Evolutionary conservation across 106 monocot genomes (phyloP).

Genomic region (Dendrobium officinale): DNA sequence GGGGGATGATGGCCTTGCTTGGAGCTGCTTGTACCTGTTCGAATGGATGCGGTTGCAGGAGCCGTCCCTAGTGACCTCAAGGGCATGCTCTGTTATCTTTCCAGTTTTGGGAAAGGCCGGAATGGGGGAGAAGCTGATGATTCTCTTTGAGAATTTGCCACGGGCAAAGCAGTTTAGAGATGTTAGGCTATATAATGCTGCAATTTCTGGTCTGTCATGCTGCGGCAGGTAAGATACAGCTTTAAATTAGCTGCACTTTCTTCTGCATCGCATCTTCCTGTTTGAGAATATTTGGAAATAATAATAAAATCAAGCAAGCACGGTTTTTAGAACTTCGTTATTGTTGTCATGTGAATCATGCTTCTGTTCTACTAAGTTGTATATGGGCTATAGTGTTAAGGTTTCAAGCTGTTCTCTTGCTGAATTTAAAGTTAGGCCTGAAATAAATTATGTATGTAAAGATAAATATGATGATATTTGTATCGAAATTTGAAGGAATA

Average conservation of each 20-base stretch:
- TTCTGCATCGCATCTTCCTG: background rate
- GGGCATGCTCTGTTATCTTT: slow-evolving; percentile 49
- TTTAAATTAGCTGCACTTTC: background rate
- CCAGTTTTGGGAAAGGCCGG: slow-evolving; percentile 46
- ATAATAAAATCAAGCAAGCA: background rate
- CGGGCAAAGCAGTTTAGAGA: slow-evolving; percentile 46
- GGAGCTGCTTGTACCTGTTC: slow-evolving; percentile 56
- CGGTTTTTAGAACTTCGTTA: background rate
- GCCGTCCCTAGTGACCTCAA: slow-evolving; percentile 44
- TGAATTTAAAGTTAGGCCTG: too few species aligned
- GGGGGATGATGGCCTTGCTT: slow-evolving; percentile 53
- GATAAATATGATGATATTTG: too few species aligned
- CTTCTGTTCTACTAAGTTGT: background rate
- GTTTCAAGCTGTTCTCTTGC: too few species aligned
- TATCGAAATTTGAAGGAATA: too few species aligned
- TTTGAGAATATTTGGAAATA: too few species aligned
- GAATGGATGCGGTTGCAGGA: slow-evolving; percentile 84
- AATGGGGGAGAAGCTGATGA: slow-evolving; percentile 69
- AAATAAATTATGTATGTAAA: too few species aligned
- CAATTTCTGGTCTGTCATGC: slow-evolving; percentile 55
- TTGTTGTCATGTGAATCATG: too few species aligned
- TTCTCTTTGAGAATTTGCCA: slow-evolving; percentile 64
- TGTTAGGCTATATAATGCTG: slow-evolving; percentile 73
- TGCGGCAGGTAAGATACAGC: slow-evolving; percentile 45
- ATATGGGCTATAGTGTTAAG: too few species aligned